phyloP scores from a whole-genome alignment of 2,329 filamentous ascomycete species.

The Sclerotinia borealis region DNA sequence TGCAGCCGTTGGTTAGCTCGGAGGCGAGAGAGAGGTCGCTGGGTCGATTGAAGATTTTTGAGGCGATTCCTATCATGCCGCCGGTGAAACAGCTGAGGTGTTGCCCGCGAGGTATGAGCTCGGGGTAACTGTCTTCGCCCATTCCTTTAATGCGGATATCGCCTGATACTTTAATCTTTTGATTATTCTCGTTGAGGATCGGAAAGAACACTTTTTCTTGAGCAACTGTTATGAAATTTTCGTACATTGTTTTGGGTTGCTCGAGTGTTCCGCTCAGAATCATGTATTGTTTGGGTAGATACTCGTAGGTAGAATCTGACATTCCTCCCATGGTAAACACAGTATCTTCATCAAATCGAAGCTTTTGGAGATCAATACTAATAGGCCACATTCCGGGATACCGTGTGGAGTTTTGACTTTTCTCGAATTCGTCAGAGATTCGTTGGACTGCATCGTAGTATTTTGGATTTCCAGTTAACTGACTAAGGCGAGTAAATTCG shows the following conservation, averaged over 20 bases:
- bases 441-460: slow-evolving; percentile 58
- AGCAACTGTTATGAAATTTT: slow-evolving; percentile 40
- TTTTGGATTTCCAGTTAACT: slow-evolving; percentile 54
- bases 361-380: slow-evolving; percentile 42
- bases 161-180: slow-evolving; percentile 44
- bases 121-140: slow-evolving; percentile 41
- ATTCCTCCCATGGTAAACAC: slow-evolving; percentile 50
- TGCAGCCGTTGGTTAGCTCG: slow-evolving; percentile 56
- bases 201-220: slow-evolving; percentile 42
- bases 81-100: slow-evolving; percentile 69
- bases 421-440: slow-evolving; percentile 52
- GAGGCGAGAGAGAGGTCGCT: slow-evolving; percentile 51
- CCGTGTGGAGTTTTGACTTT: slow-evolving; percentile 46
- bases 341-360: slow-evolving; percentile 45
- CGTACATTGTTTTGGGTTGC: slow-evolving; percentile 36
- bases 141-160: slow-evolving; percentile 32
- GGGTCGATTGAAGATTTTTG: slow-evolving; percentile 50
- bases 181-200: slow-evolving; percentile 36
- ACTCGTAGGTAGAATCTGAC: slow-evolving; percentile 57
- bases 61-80: slow-evolving; percentile 64
- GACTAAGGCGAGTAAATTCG: slow-evolving; percentile 58
- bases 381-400: slow-evolving; percentile 61
- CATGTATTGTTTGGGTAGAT: slow-evolving; percentile 49
- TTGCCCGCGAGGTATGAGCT: slow-evolving; percentile 39
- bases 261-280: slow-evolving; percentile 25